Base-by-base conservation (phyloP, 1,284 basidiomycete genomes). In the Trametes hirsuta region DNA sequence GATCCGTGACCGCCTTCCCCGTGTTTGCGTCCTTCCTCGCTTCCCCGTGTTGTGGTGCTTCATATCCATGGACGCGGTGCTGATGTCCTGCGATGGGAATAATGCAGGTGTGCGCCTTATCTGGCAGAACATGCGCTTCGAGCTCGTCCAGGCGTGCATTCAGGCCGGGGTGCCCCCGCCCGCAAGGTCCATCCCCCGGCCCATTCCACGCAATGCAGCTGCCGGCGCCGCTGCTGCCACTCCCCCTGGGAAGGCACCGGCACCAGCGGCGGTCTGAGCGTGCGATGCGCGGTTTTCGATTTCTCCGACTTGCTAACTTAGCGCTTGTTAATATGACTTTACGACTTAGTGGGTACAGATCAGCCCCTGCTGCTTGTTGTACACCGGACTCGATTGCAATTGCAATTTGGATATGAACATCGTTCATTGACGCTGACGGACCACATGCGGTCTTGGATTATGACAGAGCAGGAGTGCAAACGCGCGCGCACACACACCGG, bases 161-260 rank as follows among this genome's bases (percentile, higher is more conserved):
- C 18, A 50, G 14, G 53, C 61, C 4, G 58, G 63, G n/a, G 18
- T 63, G 3, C 46, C 63, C n/a, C 61, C 61, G 11, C 66, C 66
- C 1, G 45, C 61, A 0, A 10, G 47, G 4, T 21, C 46, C n/a
- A 48, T 63, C 6, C 56, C 56, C 6, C 24, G 45, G 24, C 50
- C 61, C 22, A 41, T 61, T n/a, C 50, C 51, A 36, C 44, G 49
- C 39, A 40, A 48, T 11, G 35, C 45, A 15, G 12, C 47, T 1
- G 10, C 52, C 9, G 8, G 14, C 3, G 25, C 37, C 4, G 25
- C 55, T 8, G 50, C 51, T 9, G 40, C 18, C 3, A 24, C 50
- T 8, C 30, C 30, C 8, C 30, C 8, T 8, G 30, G 30, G 8
- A 8, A 4, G 8, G 30, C 30, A 8, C 30, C 30, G 30, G 30